Base-by-base conservation (phyloP, 2,329 filamentous ascomycete species). In the Arthrobotrys entomopaga region DNA sequence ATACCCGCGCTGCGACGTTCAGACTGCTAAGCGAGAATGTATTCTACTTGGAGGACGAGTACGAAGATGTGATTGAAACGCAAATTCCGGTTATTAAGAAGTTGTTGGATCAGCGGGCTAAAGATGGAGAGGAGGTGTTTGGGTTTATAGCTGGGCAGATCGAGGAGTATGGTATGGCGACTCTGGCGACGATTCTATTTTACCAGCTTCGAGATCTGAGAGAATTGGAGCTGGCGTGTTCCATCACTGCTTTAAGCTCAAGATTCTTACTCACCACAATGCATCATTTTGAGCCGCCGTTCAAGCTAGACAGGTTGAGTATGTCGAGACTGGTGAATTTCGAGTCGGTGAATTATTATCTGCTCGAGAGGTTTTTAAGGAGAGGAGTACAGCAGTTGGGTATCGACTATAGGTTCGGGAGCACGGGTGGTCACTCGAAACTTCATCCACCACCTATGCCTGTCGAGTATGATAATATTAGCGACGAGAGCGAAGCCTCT, bases 391-490 rank as follows among this genome's bases (percentile, higher is more conserved):
- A 24, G 16, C 22, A 16, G 13, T 10, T 73, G 15, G 67, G 60
- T 10, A 61, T 73, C 16, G 67, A 73, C 24, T 24, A 34, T 42
- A 57, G 67, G 6, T 60, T 65, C 11, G 67, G 40, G 13, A 73
- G 61, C 50, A 52, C 67, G 3, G 40, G n/a, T 1, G 56, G 42
- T 3, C 43, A 6, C 8, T 54, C 26, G 7, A 65, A 73, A 16
- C 19, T 72, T 2, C 50, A 20, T 7, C 67, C 67, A 3, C 61
- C 50, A 8, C 13, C 43, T 10, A 34, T 24, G 7, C 4, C 19
- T 8, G n/a, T 29, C 4, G 54, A 46, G 38, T 19, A 16, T 52
- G 16, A 20, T 2, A 34, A 10, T 34, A 34, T 34, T 6, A 34
- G 29, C 29, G 29, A 34, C 29, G 29, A 40, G 29, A 34, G 29